Base-by-base conservation (phyloP, 176 grass and related monocot genomes). In the Cocos nucifera region DNA sequence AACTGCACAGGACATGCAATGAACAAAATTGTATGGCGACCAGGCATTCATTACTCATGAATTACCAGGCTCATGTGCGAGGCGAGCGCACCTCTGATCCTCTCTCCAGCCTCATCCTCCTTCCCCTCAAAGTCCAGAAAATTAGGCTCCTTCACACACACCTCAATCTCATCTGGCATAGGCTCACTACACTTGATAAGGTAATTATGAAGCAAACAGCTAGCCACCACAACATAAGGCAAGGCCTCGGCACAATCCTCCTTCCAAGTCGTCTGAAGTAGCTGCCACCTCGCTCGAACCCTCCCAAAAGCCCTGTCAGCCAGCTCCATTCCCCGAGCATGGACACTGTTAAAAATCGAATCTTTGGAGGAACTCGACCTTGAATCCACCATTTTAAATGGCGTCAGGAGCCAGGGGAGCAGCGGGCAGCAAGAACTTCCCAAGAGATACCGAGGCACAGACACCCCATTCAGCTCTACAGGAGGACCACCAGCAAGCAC, bases 191-290 rank as follows among this genome's bases (percentile, higher is more conserved):
- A 74, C 59, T 78, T 83, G 18, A 80, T 65, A n/a, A 97, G 82
- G 20, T 82, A 97, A 19, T 97, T 91, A 52, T 97, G 93, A 58
- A 97, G 93, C 63, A 97, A 83, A 50, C 87, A 88, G 0, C 84
- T 65, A 0, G 84, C 75, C 1, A 85, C 67, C 19, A 97, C 78
- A 18, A 88, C 87, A 59, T 85, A 97, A 14, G 93, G 93, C 73
- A 97, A 61, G 0, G 84, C 87, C 51, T 91, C 83, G 17, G 75
- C 81, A 49, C 88, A 90, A 27, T 87, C 81, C 5, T 86, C 87
- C 76, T 97, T 88, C 93, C 93, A 91, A 55, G 48, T 70, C 58
- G 80, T 73, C 17, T 35, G 62, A 0, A 97, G 87, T n/a, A 97
- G 84, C 15, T 39, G 76, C 93, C 93, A 97, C 39, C 79, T 71